Evolutionary conservation across 306 rosid species (phyloP).

Genomic region (Quercus bicolor): DNA sequence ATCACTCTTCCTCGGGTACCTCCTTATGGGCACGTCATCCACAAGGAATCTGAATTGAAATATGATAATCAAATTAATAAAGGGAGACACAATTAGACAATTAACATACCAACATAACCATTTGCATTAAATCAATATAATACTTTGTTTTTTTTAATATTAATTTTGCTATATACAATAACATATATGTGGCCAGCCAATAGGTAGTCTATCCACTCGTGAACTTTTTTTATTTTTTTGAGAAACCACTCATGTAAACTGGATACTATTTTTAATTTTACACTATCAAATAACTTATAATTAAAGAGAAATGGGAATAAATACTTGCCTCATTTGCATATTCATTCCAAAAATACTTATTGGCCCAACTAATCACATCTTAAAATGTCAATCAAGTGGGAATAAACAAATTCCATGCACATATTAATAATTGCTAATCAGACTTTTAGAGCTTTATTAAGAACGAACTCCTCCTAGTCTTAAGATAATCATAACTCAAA

Average conservation of each 20-base stretch:
- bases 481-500: no score
- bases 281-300: no score
- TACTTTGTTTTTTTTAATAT: neutral
- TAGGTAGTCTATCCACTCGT: neutral
- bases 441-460: no score
- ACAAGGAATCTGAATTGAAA: slow-evolving; percentile 67
- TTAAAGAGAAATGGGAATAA: no score
- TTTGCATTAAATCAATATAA: neutral
- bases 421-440: no score
- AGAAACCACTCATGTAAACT: neutral
- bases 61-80: neutral
- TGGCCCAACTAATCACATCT: no score
- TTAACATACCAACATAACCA: neutral
- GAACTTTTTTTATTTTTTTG: neutral
- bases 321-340: no score
- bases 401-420: no score
- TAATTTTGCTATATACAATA: no score
- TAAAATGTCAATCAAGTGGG: no score
- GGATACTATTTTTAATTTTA: slow-evolving; percentile 1
- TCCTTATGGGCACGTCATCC: slow-evolving; percentile 95
- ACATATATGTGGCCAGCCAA: neutral
- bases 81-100: neutral
- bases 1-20: slow-evolving; percentile 69
- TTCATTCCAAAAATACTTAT: no score
- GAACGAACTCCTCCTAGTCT: no score